Evolutionary conservation across 441 rosid genomes (phyloP).

Genomic region (Populus hybrid): DNA sequence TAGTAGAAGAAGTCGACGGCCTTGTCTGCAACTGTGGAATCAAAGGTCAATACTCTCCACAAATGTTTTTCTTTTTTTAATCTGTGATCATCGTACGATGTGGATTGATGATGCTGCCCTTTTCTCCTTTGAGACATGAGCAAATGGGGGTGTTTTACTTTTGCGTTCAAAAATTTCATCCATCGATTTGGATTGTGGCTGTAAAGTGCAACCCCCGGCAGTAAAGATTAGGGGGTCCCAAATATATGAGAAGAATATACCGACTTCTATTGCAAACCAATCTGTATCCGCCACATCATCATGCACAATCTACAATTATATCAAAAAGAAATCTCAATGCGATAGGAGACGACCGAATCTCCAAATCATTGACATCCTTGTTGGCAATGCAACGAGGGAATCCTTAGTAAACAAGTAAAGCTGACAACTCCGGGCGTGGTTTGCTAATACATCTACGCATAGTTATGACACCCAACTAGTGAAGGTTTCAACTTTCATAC

Average conservation of each 20-base stretch:
- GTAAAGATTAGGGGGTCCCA: neutral
- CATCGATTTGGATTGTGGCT: neutral
- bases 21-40: neutral
- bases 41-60: neutral
- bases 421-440: neutral
- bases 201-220: no score
- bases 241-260: neutral
- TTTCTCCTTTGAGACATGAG: neutral
- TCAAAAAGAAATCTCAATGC: neutral
- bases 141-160: no score
- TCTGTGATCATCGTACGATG: neutral
- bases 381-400: no score
- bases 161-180: neutral
- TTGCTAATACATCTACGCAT: no score
- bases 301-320: constrained; percentile 17
- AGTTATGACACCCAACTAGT: no score
- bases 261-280: constrained; percentile 13
- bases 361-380: neutral
- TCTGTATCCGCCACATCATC: constrained; percentile 19
- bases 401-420: no score
- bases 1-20: neutral
- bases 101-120: neutral
- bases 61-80: no score
- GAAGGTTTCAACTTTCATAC: no score
- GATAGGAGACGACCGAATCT: neutral